Percentiles rank a stretch among this genome's conserved stretches.
Conservation (phyloP, 345 rosid genomes). For the Eucalyptus sp. region DNA sequence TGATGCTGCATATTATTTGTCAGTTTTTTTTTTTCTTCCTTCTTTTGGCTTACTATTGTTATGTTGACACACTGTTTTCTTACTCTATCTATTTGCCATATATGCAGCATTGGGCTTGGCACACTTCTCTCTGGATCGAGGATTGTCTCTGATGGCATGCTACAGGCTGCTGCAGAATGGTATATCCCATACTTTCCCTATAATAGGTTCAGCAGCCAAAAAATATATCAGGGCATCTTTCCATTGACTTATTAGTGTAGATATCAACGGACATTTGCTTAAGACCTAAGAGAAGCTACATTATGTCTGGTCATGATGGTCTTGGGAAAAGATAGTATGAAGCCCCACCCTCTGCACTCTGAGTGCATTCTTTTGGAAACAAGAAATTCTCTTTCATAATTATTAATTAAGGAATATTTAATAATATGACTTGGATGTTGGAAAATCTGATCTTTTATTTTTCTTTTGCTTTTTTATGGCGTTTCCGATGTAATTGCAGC, state of each 20-base stretch:
- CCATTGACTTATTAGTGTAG: not conserved
- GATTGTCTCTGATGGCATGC: slow-evolving; percentile 88
- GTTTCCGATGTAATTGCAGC: slow-evolving; percentile 26
- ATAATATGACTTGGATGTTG: not conserved
- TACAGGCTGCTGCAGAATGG: slow-evolving; percentile 99
- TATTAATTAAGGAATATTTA: not conserved
- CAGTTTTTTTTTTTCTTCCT: not conserved
- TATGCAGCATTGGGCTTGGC: slow-evolving; percentile 88
- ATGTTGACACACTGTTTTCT: not conserved
- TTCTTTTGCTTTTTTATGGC: not conserved
- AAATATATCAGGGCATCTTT: not conserved
- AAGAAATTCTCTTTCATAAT: not conserved
- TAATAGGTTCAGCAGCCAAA: not conserved
- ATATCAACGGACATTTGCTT: not conserved
- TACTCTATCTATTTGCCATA: not conserved
- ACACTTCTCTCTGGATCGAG: slow-evolving; percentile 91
- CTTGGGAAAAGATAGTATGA: not conserved
- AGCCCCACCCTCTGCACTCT: not conserved
- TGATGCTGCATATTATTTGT: not conserved
- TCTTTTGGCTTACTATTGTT: not conserved
- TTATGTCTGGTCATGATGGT: not conserved
- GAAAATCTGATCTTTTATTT: not conserved
- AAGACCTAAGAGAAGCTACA: not conserved
- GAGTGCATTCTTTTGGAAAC: not conserved
- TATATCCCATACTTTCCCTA: slow-evolving; percentile 7